Conservation (phyloP, 257 asterid species). For the Anisodus acutangulus region DNA sequence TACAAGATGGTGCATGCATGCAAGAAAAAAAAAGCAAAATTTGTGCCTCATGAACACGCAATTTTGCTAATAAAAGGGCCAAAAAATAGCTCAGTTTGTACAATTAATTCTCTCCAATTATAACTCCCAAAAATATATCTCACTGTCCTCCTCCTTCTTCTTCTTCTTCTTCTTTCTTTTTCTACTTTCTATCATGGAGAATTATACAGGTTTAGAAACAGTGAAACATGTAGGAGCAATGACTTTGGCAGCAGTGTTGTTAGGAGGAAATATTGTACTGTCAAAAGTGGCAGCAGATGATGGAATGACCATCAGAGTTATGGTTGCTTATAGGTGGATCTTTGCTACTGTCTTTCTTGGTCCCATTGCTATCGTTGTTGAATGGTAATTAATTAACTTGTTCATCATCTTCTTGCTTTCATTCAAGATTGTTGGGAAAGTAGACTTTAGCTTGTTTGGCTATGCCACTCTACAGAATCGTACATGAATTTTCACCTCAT, state of each 20-base stretch:
- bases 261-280: constrained; percentile 37
- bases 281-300: constrained; percentile 40
- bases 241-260: constrained; percentile 28
- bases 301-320: constrained; percentile 40
- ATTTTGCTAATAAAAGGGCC: constrained; percentile 28
- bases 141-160: background rate
- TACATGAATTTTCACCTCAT: too few relatives aligned
- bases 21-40: background rate
- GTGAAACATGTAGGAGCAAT: constrained; percentile 33
- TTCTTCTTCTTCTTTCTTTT: background rate
- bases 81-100: background rate
- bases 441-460: too few relatives aligned
- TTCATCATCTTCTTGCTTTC: background rate
- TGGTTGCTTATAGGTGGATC: constrained; percentile 42
- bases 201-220: constrained; percentile 18
- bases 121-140: background rate
- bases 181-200: background rate
- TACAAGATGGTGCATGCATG: constrained; percentile 28
- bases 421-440: background rate
- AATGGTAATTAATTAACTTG: constrained; percentile 26
- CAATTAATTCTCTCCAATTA: background rate
- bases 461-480: too few relatives aligned
- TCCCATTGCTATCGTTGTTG: constrained; percentile 36
- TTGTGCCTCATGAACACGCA: constrained; percentile 28
- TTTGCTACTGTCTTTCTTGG: constrained; percentile 37